These are phyloP conservation scores for Cercospora canescens DNA, from an alignment of 2,329 filamentous ascomycete species.

Conservation along the genomic window DNA sequence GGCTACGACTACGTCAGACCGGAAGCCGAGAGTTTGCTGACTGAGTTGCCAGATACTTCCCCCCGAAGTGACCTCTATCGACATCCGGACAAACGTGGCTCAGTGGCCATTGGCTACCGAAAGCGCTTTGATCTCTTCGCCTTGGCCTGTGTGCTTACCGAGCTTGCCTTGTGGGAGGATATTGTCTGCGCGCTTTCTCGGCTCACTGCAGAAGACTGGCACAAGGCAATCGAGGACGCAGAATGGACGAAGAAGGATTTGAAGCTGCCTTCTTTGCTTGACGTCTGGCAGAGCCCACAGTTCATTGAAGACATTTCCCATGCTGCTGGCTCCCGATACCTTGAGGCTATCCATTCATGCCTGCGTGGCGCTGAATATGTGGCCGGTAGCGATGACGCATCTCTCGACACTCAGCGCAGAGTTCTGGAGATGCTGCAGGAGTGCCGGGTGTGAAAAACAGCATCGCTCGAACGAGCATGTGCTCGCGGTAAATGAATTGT, in stretches of 20 bases:
- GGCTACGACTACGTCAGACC: not conserved
- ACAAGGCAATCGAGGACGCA: not conserved
- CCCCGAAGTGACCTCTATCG: not conserved
- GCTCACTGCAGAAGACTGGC: not conserved
- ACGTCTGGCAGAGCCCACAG: not conserved
- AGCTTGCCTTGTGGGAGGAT: conserved; percentile 68
- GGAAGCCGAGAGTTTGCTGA: not conserved
- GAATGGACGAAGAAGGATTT: not conserved
- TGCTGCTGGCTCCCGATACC: not conserved
- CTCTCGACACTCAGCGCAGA: not conserved
- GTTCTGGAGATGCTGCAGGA: not conserved
- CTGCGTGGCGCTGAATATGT: not conserved
- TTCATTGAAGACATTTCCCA: not conserved
- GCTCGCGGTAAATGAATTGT: not conserved
- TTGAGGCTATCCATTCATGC: not conserved
- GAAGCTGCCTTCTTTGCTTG: not conserved
- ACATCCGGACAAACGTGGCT: not conserved
- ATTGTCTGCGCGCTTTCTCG: not conserved
- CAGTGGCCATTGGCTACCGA: not conserved
- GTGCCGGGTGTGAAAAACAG: not conserved
- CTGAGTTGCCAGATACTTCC: not conserved
- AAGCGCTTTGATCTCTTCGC: conserved; percentile 65
- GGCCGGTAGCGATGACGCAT: not conserved
- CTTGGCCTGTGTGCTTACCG: conserved; percentile 70
- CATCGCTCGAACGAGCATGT: too few relatives aligned